Conservation (phyloP, 768 basidiomycete genomes). For the Saitozyma sp. region DNA sequence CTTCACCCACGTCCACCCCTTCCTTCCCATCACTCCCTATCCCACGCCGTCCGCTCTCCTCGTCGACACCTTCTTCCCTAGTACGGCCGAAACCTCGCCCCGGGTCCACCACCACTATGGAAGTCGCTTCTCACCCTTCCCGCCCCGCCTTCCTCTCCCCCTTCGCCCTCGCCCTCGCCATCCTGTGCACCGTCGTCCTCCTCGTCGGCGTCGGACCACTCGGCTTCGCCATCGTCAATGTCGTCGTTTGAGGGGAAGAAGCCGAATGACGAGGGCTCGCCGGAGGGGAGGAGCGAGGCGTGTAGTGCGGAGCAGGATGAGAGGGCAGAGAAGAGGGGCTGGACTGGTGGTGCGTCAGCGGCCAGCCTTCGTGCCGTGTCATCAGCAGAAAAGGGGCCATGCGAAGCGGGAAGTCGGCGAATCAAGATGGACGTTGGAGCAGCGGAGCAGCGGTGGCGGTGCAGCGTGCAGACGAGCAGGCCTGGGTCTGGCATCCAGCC, state of each 20-base stretch:
- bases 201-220: constrained; percentile 22
- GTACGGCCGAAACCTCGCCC: constrained; percentile 44
- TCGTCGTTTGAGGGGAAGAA: constrained; percentile 29
- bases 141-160: constrained; percentile 19
- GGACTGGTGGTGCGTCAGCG: constrained; percentile 18
- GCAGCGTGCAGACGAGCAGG: not conserved
- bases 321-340: constrained; percentile 39
- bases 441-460: too few relatives aligned
- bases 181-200: constrained; percentile 23
- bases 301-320: constrained; percentile 44
- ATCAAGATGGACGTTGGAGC: not conserved
- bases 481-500: too few relatives aligned
- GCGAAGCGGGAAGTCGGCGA: not conserved
- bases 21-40: too few relatives aligned
- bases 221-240: constrained; percentile 21
- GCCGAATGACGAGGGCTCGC: constrained; percentile 39
- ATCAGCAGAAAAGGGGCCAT: too few relatives aligned
- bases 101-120: constrained; percentile 45
- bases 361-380: too few relatives aligned
- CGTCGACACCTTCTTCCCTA: not conserved
- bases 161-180: constrained; percentile 30
- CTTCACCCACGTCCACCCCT: too few relatives aligned
- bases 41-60: not conserved
- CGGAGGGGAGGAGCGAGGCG: constrained; percentile 30
- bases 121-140: constrained; percentile 49